Base-by-base conservation (phyloP, 106 monocot species). In the Dioscorea dumetorum region DNA sequence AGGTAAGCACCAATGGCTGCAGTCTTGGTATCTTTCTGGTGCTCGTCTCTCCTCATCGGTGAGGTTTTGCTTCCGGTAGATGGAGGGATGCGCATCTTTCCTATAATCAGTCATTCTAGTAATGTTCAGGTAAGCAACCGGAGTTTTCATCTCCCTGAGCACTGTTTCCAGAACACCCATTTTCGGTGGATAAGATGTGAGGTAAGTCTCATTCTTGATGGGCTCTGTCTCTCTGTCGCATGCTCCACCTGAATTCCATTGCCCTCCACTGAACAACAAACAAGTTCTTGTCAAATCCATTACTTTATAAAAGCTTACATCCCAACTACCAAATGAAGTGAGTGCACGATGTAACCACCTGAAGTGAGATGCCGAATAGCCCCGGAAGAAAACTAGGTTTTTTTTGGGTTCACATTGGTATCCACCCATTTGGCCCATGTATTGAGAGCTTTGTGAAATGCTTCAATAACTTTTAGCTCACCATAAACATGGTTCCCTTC, bases 1-100 rank as follows among this genome's bases (percentile, higher is more conserved):
- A 64, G 95, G 95, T 15, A 95, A 64, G 78, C 95, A 95, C 95
- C 91, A 95, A 64, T 95, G 95, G 70, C 95, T 95, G 76, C 95
- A 95, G 61, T 95, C 95, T 76, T 95, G 95, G 48, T 67, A 77
- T 22, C 63, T 57, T 2, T 81, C 75, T 2, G 79, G 82, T 7
- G 74, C 63, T 32, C 61, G 80, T 59, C 81, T 74, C 70, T 86
- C 80, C 15, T 72, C 82, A 28, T 85, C 86, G 0, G 78, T 77
- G 24, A 78, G 34, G 22, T 72, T 81, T 41, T 63, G 81, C 66
- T 77, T 86, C 60, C 88, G 71, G 33, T 95, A 95, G 12, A 95
- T 70, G 0, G 95, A 95, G 56, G 95, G 95, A 51, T 95, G 95
- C n/a, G 75, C 95, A 51, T 95, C 95, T 66, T 95, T 95, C 59